These are phyloP conservation scores for Podosphaera xanthii DNA, from an alignment of 2,329 filamentous ascomycete genomes.

Conservation along the genomic window DNA sequence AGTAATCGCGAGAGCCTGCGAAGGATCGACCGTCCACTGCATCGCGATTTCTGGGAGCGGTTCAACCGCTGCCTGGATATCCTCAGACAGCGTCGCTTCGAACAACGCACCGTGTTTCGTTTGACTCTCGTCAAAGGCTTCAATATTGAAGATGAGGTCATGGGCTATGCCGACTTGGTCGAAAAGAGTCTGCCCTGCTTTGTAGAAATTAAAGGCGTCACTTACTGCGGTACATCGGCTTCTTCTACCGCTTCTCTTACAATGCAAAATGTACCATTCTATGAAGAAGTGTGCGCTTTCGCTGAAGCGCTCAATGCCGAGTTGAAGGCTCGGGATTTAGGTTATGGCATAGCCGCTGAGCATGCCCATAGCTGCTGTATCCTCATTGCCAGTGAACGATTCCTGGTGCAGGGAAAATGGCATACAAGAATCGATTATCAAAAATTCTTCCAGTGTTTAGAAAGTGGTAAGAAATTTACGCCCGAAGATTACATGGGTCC, in stretches of 20 bases:
- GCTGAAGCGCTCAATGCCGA: slow-evolving; percentile 51
- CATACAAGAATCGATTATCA: slow-evolving; percentile 82
- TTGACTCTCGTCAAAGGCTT: slow-evolving; percentile 94
- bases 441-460: slow-evolving; percentile 64
- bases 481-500: slow-evolving; percentile 80
- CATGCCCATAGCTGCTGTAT: slow-evolving; percentile 91
- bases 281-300: slow-evolving; percentile 70
- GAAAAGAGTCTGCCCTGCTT: slow-evolving; percentile 74
- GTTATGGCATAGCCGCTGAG: slow-evolving; percentile 82
- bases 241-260: slow-evolving; percentile 65
- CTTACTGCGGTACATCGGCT: slow-evolving; percentile 80
- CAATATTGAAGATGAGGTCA: slow-evolving; percentile 83
- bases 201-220: slow-evolving; percentile 89
- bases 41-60: slow-evolving; percentile 93
- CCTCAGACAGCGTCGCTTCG: slow-evolving; percentile 56
- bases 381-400: slow-evolving; percentile 61
- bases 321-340: slow-evolving; percentile 44
- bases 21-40: slow-evolving; percentile 74
- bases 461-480: slow-evolving; percentile 44
- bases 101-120: slow-evolving; percentile 82
- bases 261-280: slow-evolving; percentile 97
- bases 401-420: slow-evolving; percentile 58
- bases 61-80: slow-evolving; percentile 85
- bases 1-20: slow-evolving; percentile 72
- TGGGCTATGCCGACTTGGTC: slow-evolving; percentile 75